Conservation (phyloP, 257 asterid species). For the Agastache rugosa region DNA sequence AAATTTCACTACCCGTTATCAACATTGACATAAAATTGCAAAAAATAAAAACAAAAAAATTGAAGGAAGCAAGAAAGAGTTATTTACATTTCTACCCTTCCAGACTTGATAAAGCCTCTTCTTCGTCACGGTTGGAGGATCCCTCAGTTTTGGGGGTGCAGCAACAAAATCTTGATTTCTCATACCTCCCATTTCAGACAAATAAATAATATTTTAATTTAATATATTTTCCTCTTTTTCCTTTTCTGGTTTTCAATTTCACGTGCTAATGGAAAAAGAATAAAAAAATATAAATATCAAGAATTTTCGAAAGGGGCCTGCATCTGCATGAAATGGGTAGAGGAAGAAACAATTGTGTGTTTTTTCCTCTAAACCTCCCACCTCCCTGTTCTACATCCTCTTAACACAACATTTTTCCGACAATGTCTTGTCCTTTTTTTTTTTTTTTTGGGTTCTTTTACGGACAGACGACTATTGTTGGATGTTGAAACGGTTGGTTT, state of each 20-base stretch:
- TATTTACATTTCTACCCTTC: slow-evolving; percentile 92
- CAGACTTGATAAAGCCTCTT: slow-evolving; percentile 83
- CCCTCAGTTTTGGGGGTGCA: slow-evolving; percentile 50
- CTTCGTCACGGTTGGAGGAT: slow-evolving; percentile 51
- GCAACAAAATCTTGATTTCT: slow-evolving; percentile 50
- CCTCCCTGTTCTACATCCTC: slow-evolving; percentile 41
- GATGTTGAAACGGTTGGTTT: slow-evolving; percentile 41
- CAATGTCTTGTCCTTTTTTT: slow-evolving; percentile 15
- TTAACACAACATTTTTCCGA: slow-evolving; percentile 19
- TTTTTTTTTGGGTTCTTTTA: not conserved
- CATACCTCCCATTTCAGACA: slow-evolving; percentile 44
- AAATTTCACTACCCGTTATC: not conserved
- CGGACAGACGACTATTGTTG: slow-evolving; percentile 33
- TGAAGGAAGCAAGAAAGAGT: not conserved
- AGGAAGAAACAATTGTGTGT: slow-evolving; percentile 39
- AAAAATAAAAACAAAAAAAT: not conserved
- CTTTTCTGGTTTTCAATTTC: slow-evolving; percentile 29
- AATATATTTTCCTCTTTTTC: not conserved
- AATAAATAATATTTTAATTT: not conserved
- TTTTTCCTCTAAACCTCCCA: slow-evolving; percentile 27
- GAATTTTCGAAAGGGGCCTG: slow-evolving; percentile 41
- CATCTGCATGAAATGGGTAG: slow-evolving; percentile 39
- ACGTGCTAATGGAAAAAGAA: slow-evolving; percentile 5
- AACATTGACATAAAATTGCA: not conserved
- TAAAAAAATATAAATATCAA: not conserved